phyloP scores from a whole-genome alignment of 1,139 yeast species.

The Geotrichum klebahnii region DNA sequence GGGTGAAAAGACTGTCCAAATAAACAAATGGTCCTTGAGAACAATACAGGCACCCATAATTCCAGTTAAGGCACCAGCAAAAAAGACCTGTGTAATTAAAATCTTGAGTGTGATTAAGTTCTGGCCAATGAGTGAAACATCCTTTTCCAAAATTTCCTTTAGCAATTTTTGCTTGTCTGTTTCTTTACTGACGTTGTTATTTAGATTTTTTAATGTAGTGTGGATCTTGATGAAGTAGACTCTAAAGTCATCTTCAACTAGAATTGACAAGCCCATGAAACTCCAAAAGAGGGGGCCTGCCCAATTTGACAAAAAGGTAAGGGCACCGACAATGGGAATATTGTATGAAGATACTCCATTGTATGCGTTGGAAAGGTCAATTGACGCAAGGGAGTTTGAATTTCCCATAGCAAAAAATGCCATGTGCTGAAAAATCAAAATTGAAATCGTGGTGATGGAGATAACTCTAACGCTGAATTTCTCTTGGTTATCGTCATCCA shows the following conservation, averaged over 20 bases:
- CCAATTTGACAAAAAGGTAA: slow-evolving; percentile 80
- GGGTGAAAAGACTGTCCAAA: slow-evolving; percentile 98
- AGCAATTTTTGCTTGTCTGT: slow-evolving; percentile 2
- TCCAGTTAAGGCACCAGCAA: slow-evolving; percentile 54
- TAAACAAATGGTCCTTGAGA: slow-evolving; percentile 78
- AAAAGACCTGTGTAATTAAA: slow-evolving; percentile 47
- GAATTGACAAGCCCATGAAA: slow-evolving; percentile 47
- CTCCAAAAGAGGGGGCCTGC: slow-evolving; percentile 85
- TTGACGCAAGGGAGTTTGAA: slow-evolving; percentile 86
- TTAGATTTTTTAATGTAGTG: slow-evolving; percentile 1
- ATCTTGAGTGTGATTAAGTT: slow-evolving; percentile 35
- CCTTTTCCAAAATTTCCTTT: neutral
- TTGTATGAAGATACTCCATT: slow-evolving; percentile 75
- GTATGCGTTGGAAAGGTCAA: slow-evolving; percentile 86
- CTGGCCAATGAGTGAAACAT: slow-evolving; percentile 16
- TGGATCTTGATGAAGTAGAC: slow-evolving; percentile 13
- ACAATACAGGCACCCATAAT: slow-evolving; percentile 66
- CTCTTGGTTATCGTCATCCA: slow-evolving; percentile 17
- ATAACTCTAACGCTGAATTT: slow-evolving; percentile 22
- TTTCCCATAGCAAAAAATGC: slow-evolving; percentile 85
- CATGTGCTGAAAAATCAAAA: slow-evolving; percentile 56
- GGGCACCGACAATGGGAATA: slow-evolving; percentile 65
- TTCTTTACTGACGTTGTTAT: neutral
- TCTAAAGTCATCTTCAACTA: slow-evolving; percentile 40
- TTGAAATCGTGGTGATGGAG: slow-evolving; percentile 30